phyloP scores from a whole-genome alignment of 116 monocot genomes.

The Thalassia testudinum region DNA sequence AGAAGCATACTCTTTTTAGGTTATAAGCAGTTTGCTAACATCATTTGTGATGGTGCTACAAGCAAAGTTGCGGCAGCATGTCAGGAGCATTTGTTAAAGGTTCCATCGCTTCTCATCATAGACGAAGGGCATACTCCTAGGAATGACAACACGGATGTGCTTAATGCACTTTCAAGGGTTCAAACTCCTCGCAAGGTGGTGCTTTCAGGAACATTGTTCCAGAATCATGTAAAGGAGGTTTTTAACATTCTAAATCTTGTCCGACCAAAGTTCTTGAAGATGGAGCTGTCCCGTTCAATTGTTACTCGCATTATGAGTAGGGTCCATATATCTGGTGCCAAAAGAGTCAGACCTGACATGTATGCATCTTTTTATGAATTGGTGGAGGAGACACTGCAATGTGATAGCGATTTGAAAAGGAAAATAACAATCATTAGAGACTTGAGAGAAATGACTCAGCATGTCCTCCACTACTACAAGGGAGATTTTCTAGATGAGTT shows the following conservation, averaged over 20 bases:
- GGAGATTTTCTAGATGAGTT: conserved; percentile 83
- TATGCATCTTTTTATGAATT: conserved; percentile 50
- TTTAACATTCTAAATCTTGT: conserved; percentile 91
- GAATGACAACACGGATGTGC: conserved; percentile 61
- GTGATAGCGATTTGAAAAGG: conserved; percentile 39
- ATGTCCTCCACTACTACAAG: conserved; percentile 90
- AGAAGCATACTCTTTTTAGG: conserved; percentile 72
- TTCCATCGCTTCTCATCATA: conserved; percentile 71
- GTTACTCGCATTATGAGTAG: conserved; percentile 45
- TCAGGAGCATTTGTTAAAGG: conserved; percentile 53
- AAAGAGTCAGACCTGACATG: conserved; percentile 15
- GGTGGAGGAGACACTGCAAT: conserved; percentile 68
- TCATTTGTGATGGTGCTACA: conserved; percentile 30
- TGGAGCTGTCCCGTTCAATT: conserved; percentile 23
- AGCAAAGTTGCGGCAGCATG: conserved; percentile 37
- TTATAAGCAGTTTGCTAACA: conserved; percentile 83
- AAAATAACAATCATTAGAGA: conserved; percentile 54
- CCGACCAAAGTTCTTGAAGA: conserved; percentile 57
- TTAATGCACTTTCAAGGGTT: conserved; percentile 57
- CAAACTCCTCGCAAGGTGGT: conserved; percentile 77
- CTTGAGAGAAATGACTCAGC: conserved; percentile 60
- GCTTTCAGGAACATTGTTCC: conserved; percentile 86
- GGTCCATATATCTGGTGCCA: conserved; percentile 25
- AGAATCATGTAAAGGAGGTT: conserved; percentile 86
- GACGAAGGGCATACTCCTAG: conserved; percentile 94